Conservation (phyloP, 2,329 filamentous ascomycete species). For the Verticillium longisporum region DNA sequence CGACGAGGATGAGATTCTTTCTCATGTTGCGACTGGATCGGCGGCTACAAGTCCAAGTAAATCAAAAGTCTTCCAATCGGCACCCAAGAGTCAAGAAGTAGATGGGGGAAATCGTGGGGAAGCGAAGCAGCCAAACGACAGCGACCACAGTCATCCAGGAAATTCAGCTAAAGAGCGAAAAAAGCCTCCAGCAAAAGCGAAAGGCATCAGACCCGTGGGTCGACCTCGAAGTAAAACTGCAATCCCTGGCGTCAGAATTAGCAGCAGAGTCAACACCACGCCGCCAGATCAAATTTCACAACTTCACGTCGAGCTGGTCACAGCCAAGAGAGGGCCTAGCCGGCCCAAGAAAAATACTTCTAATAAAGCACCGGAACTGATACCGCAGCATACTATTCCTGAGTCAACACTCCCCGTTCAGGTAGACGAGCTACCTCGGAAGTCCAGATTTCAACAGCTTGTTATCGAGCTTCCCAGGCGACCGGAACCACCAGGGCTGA, state of each 20-base stretch:
- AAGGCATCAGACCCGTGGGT: neutral
- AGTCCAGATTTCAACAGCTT: neutral
- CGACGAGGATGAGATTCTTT: slow-evolving; percentile 23
- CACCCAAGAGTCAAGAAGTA: neutral
- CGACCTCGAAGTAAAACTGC: neutral
- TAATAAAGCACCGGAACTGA: neutral
- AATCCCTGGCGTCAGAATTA: neutral
- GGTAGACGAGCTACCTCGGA: neutral
- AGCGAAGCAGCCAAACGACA: neutral
- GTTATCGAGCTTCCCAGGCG: neutral
- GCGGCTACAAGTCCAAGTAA: slow-evolving; percentile 5
- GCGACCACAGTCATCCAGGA: neutral
- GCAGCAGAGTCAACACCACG: neutral
- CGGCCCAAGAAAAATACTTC: neutral
- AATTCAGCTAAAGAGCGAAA: neutral
- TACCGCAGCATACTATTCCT: neutral
- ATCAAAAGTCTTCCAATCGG: neutral
- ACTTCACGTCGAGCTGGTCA: neutral
- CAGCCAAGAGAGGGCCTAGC: neutral
- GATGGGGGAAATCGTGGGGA: neutral
- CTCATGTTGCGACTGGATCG: neutral
- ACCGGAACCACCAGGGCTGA: neutral
- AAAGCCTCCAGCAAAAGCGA: no score
- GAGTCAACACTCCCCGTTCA: neutral
- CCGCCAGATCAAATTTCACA: neutral